These are phyloP conservation scores for Talaromyces albobiverticillius DNA, from an alignment of 2,329 filamentous ascomycete species.

Conservation along the genomic window DNA sequence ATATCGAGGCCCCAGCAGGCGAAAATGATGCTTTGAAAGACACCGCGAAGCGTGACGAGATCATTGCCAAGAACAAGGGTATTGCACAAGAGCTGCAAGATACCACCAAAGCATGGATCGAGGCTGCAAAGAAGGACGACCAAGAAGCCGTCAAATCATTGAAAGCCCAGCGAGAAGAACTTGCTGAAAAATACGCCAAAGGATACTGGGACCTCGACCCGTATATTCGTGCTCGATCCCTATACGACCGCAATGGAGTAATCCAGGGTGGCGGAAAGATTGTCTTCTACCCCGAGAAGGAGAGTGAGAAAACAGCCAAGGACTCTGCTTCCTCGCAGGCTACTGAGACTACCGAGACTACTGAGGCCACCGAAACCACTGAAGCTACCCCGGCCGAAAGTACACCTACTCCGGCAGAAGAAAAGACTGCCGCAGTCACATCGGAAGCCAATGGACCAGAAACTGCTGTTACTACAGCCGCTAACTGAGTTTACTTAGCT, in stretches of 20 bases:
- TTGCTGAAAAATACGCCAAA: constrained; percentile 63
- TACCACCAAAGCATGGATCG: constrained; percentile 73
- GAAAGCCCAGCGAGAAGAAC: constrained; percentile 56
- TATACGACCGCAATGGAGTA: constrained; percentile 79
- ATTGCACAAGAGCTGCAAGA: constrained; percentile 73
- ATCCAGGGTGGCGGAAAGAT: constrained; percentile 66
- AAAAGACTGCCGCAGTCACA: background rate
- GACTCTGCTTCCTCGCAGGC: background rate
- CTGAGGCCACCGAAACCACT: background rate
- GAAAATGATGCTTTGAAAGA: constrained; percentile 77
- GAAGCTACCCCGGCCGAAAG: constrained; percentile 1
- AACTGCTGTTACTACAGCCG: background rate
- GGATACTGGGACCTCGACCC: constrained; percentile 92
- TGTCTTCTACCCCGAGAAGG: constrained; percentile 61
- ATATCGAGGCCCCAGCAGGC: constrained; percentile 68
- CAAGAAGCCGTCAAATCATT: constrained; percentile 47
- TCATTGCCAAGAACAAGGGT: constrained; percentile 62
- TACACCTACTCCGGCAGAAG: background rate
- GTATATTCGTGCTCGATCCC: constrained; percentile 75
- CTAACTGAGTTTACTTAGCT: background rate
- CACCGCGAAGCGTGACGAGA: constrained; percentile 59
- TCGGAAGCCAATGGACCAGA: background rate
- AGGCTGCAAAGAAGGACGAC: constrained; percentile 44
- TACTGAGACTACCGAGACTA: background rate
- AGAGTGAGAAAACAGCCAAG: constrained; percentile 6